Conservation (phyloP, 148 eudicot species). For the Selenicereus undatus region DNA sequence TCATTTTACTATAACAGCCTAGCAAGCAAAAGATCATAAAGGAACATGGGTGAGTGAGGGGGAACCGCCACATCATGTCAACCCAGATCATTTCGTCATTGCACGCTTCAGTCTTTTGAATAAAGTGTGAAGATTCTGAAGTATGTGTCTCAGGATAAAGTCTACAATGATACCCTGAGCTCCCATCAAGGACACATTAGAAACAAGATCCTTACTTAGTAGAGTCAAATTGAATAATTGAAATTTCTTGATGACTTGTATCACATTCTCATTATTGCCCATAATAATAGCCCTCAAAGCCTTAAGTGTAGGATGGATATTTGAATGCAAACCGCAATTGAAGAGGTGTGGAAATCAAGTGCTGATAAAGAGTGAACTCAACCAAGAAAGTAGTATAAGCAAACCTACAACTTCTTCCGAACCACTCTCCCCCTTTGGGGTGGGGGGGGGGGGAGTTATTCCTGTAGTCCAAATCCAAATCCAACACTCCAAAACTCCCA, state of each 20-base stretch:
- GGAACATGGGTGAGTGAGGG: conserved; percentile 16
- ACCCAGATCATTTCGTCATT: neutral
- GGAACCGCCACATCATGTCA: conserved; percentile 19
- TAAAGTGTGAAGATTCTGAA: neutral
- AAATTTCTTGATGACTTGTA: neutral
- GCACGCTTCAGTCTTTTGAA: neutral
- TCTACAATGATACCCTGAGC: neutral
- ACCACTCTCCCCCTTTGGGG: no score
- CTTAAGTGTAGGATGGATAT: neutral
- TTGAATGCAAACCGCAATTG: neutral
- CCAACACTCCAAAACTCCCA: no score
- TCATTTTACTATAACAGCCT: conserved; percentile 2
- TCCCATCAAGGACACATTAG: conserved; percentile 16
- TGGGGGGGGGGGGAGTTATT: no score
- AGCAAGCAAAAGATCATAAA: conserved; percentile 13
- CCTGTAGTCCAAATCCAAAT: no score
- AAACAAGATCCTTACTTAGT: neutral
- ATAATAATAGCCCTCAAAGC: neutral
- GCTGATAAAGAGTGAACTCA: neutral
- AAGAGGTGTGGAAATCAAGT: neutral
- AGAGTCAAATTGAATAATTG: neutral
- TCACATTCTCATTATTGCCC: neutral
- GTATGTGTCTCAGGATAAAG: neutral
- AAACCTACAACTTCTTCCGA: no score
- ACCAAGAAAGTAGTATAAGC: no score